Percentiles rank a stretch among this genome's conserved stretches.
phyloP scores from a whole-genome alignment of 257 asterid genomes.

The Capsicum pubescens region DNA sequence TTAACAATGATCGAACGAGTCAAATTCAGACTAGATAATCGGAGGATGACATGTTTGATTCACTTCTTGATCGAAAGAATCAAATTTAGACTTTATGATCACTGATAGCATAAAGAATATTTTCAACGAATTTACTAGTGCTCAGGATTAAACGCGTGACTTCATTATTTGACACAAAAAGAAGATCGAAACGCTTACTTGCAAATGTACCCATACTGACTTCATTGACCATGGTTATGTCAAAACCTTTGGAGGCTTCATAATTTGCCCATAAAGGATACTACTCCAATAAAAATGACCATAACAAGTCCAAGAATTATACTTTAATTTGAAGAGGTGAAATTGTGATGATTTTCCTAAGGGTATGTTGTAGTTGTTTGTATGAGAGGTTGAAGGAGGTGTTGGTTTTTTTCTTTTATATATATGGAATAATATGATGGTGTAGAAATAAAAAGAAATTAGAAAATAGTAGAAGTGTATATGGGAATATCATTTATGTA shows the following conservation, averaged over 20 bases:
- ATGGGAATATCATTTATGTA: too few relatives aligned
- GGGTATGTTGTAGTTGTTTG: too few relatives aligned
- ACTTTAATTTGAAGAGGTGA: slow-evolving; percentile 9
- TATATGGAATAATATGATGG: too few relatives aligned
- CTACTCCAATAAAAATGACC: slow-evolving; percentile 42
- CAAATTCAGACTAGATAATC: slow-evolving; percentile 43
- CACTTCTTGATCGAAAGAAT: slow-evolving; percentile 33
- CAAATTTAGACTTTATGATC: too few relatives aligned
- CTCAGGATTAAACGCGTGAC: slow-evolving; percentile 47
- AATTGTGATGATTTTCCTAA: too few relatives aligned
- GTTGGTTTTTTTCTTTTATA: too few relatives aligned
- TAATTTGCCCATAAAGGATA: slow-evolving; percentile 54
- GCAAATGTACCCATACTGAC: slow-evolving; percentile 32
- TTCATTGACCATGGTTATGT: slow-evolving; percentile 56
- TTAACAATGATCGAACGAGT: slow-evolving; percentile 33
- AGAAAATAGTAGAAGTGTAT: too few relatives aligned
- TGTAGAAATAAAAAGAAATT: too few relatives aligned
- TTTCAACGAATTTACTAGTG: too few relatives aligned
- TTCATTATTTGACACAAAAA: slow-evolving; percentile 64
- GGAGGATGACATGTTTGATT: slow-evolving; percentile 44
- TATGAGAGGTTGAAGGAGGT: too few relatives aligned
- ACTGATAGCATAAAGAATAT: too few relatives aligned
- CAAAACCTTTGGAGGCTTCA: slow-evolving; percentile 80
- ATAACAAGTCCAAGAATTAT: slow-evolving; percentile 50
- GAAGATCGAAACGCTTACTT: slow-evolving; percentile 57